Evolutionary conservation across 2,329 filamentous ascomycete species (phyloP), one percentile per base, ranked within the genome.

Genomic region (Cordyceps fumosorosea): DNA sequence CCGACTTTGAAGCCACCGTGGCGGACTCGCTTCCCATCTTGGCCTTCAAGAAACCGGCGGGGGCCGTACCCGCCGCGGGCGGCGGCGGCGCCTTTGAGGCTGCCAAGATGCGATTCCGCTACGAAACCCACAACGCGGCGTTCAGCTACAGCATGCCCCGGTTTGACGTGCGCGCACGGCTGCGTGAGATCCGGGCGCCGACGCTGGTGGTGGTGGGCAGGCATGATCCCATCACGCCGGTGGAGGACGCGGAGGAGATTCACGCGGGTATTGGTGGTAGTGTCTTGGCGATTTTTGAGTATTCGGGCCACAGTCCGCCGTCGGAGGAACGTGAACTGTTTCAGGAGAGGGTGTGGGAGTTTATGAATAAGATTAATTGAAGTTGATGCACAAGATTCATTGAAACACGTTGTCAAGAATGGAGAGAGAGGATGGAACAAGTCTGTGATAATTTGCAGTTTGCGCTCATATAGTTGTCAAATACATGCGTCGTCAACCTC

Each of bases 91-190:
- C 62, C 18, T 42, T 59, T 29, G 47, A 59, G 18, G 24, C 40
- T 5, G 45, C 34, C 10, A 40, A 42, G 20, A 29, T 18, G 16
- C 32, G 5, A 6, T 24, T 68, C 29, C 67, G 63, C 40, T 69
- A 64, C 32, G 63, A 69, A 50, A 67, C 65, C 16, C 66, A 69
- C 37, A 69, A 69, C 58, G 64, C 65, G 18, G 67, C 68, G 14
- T 67, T 68, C 40, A 65, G 66, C 1, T 61, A 64, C 45, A 69
- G 64, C 26, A 48, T 62, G 34, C 67, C 67, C 1, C 60, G 65
- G 5, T 66, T 69, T n/a, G 67, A 69, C 53, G 60, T 70, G 24
- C 64, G 68, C 5, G 10, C 56, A 2, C 64, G 57, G 14, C 56
- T 69, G 12, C n/a, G 34, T 2, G 60, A 67, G 3, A 65, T 70